Evolutionary conservation across 2,329 filamentous ascomycete genomes (phyloP).

Genomic region (Graphilbum sp.): DNA sequence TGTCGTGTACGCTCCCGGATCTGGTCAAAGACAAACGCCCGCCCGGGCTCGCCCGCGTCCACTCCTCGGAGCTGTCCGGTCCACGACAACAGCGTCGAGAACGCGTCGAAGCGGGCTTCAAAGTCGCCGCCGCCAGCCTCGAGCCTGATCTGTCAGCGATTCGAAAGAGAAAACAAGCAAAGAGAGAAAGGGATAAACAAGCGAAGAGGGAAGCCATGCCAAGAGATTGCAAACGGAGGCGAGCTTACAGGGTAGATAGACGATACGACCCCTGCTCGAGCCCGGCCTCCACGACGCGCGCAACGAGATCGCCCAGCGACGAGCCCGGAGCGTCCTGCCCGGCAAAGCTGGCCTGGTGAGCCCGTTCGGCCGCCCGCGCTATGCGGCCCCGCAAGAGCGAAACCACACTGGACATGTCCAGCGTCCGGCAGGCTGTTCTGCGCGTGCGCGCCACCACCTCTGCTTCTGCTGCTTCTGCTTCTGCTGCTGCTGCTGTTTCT

Average conservation of each 20-base stretch:
- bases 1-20: background rate
- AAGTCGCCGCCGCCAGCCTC: constrained; percentile 3
- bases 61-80: constrained; percentile 2
- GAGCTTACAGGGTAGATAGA: constrained; percentile 7
- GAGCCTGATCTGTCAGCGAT: constrained; percentile 2
- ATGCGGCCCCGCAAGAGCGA: background rate
- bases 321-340: background rate
- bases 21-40: constrained; percentile 4
- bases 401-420: constrained; percentile 1
- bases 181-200: too few species aligned
- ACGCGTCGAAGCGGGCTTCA: constrained; percentile 1
- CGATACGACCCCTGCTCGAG: constrained; percentile 3
- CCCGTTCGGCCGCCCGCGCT: background rate
- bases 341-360: background rate
- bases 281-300: constrained; percentile 1
- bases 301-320: constrained; percentile 3
- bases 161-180: background rate
- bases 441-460: background rate
- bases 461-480: background rate
- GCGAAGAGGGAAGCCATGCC: background rate
- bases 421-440: background rate
- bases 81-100: constrained; percentile 5
- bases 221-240: background rate
- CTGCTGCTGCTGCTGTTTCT: background rate
- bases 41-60: background rate